Base-by-base conservation (phyloP, 345 rosid genomes). In the Iberis pinnata region DNA sequence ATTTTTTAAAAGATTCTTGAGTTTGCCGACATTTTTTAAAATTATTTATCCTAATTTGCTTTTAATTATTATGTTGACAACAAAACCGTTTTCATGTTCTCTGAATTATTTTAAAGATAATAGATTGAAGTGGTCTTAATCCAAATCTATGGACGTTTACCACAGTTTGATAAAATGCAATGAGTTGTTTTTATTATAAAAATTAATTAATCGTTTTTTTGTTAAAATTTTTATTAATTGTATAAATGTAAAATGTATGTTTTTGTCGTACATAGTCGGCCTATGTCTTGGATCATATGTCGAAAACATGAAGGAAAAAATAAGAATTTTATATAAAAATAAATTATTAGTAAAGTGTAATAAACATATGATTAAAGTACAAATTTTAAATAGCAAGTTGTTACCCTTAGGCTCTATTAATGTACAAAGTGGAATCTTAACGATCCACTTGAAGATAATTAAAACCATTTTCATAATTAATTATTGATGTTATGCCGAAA, bases 371-470 rank as follows among this genome's bases (percentile, higher is more conserved):
- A n/a, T n/a, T n/a, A 40, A 46, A 64, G 14, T 29, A 52, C 14
- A 52, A 25, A 49, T 15, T n/a, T n/a, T 24, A 52, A 48, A 1
- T 17, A 22, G 31, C 49, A 56, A 64, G 57, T 64, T 49, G 43
- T 41, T 39, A 40, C n/a, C 25, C 6, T 6, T 22, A 22, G 3
- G 25, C 57, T 17, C 18, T 49, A 29, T 37, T 25, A 25, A 63
- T 54, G n/a, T n/a, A 47, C 44, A 48, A 41, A 40, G 32, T 49
- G 63, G 69, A 64, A 64, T 64, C 63, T 56, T 47, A 24, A 56
- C 25, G n/a, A 35, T 11, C 64, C 33, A 65, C 64, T 65, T 58
- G 64, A 57, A 24, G n/a, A 24, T 49, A 32, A 13, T 2, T 10
- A 32, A 42, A 31, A 18, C 19, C 37, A 41, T n/a, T n/a, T n/a